A percentile compares a stretch with the other conserved stretches of the same genome.
phyloP scores from a whole-genome alignment of 768 basidiomycete genomes.

The Russula olivacea region DNA sequence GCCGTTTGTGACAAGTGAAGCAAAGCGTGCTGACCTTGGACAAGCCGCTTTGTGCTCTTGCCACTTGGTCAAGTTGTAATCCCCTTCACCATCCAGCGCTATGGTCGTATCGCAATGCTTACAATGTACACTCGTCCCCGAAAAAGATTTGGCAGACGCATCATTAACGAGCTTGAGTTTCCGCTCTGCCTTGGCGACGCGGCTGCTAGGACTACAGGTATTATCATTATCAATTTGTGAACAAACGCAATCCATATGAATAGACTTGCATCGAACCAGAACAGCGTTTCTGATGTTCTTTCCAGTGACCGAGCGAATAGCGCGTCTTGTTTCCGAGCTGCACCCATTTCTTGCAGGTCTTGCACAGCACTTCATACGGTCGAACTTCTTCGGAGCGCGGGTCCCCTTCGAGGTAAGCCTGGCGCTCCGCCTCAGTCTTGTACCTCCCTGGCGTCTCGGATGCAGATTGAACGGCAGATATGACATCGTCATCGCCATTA shows the following conservation, averaged over 20 bases:
- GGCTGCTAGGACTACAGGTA: slow-evolving; percentile 45
- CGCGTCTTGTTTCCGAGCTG: slow-evolving; percentile 35
- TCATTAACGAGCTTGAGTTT: slow-evolving; percentile 61
- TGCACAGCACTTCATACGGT: slow-evolving; percentile 50
- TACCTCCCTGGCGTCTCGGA: slow-evolving; percentile 18
- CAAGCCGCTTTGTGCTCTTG: slow-evolving; percentile 55
- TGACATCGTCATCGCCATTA: slow-evolving; percentile 27
- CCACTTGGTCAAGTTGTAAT: slow-evolving; percentile 59
- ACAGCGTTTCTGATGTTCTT: slow-evolving; percentile 45
- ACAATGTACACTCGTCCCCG: slow-evolving; percentile 45
- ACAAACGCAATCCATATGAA: slow-evolving; percentile 19
- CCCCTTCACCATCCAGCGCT: slow-evolving; percentile 42
- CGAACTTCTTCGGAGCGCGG: slow-evolving; percentile 45
- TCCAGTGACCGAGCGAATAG: slow-evolving; percentile 52
- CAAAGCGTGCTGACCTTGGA: slow-evolving; percentile 32
- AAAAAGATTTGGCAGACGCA: slow-evolving; percentile 48
- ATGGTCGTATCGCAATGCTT: slow-evolving; percentile 44
- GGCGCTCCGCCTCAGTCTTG: slow-evolving; percentile 42
- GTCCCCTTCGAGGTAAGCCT: slow-evolving; percentile 49
- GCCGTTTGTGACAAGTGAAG: neutral
- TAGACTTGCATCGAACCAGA: slow-evolving; percentile 37
- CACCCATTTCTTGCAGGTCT: slow-evolving; percentile 60
- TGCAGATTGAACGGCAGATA: slow-evolving; percentile 30
- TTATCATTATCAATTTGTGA: neutral
- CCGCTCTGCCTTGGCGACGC: slow-evolving; percentile 57